Base-by-base conservation (phyloP, 2,329 filamentous ascomycete genomes). In the Mollisiaceae sp. region DNA sequence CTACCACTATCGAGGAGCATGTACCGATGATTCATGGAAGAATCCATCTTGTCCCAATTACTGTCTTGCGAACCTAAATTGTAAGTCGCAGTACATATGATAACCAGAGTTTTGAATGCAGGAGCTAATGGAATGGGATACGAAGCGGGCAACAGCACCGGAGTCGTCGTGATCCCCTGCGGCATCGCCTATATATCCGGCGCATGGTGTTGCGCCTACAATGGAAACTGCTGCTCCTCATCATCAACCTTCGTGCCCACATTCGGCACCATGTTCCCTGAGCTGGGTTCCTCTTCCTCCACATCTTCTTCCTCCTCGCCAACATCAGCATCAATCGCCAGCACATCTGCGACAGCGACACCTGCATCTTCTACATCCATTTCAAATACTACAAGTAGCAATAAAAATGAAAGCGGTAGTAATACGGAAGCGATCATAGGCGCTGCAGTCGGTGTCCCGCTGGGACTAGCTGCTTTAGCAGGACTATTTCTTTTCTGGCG, bases 151-250 rank as follows among this genome's bases (percentile, higher is more conserved):
- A 68, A 69, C 22, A 65, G 39, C 32, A 63, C 57, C 15, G 9
- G 15, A 11, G 67, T 70, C 6, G 64, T 68, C n/a, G 61, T 67
- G 4, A 60, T 67, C 22, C 47, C 69, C 11, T 67, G 66, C 35
- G 50, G 68, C 55, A 52, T 39, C 9, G 65, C 45, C 18, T 20
- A n/a, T n/a, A 61, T 45, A 6, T 59, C 59, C 24, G 65, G 64
- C 35, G 52, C 65, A 8, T 71, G 67, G 69, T 70, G 67, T 45
- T 70, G 64, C 58, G 65, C 67, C n/a, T 70, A 70, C 56, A 36
- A 71, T 20, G 65, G 62, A 4, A 67, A 67, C 41, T 67, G 63
- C 41, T 69, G 63, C 41, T 60, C 20, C 22, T 43, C 32, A 22
- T 43, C 32, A 22, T 55, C 52, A 15, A 67, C 63, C 9, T 69